Evolutionary conservation across 805 yeast genomes (phyloP).

Genomic region (Cyberlindnera mississippiensis): DNA sequence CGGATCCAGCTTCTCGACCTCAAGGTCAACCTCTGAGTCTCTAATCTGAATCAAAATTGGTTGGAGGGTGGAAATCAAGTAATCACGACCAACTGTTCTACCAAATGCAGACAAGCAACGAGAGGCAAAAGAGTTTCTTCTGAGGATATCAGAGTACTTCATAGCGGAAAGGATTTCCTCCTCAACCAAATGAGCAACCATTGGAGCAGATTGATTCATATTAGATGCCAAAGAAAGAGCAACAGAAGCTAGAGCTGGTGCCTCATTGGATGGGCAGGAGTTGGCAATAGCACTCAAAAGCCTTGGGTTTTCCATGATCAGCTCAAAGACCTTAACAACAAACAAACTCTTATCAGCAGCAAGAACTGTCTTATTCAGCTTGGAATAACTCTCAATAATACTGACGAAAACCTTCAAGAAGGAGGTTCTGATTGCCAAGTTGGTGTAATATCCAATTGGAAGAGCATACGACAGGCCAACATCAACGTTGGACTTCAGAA

Average conservation of each 20-base stretch:
- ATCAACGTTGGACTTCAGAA: slow-evolving; percentile 69
- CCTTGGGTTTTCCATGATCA: slow-evolving; percentile 35
- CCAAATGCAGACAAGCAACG: slow-evolving; percentile 70
- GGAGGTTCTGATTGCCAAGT: slow-evolving; percentile 60
- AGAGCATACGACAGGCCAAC: slow-evolving; percentile 73
- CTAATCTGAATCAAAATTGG: slow-evolving; percentile 55
- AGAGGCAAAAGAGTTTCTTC: slow-evolving; percentile 82
- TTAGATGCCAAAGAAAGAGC: slow-evolving; percentile 51
- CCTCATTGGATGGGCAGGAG: slow-evolving; percentile 63
- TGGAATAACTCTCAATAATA: slow-evolving; percentile 40
- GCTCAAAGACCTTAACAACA: slow-evolving; percentile 27
- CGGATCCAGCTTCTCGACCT: slow-evolving; percentile 50
- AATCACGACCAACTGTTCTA: slow-evolving; percentile 58
- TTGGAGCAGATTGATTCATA: slow-evolving; percentile 37
- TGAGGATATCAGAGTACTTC: slow-evolving; percentile 66
- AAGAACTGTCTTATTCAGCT: slow-evolving; percentile 18
- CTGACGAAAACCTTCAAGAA: slow-evolving; percentile 76
- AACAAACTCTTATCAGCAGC: slow-evolving; percentile 27
- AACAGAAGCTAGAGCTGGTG: slow-evolving; percentile 66
- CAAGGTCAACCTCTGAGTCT: slow-evolving; percentile 50
- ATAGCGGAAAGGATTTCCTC: slow-evolving; percentile 60
- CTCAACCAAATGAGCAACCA: slow-evolving; percentile 51
- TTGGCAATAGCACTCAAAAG: slow-evolving; percentile 51
- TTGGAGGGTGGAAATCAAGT: slow-evolving; percentile 47
- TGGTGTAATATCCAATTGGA: slow-evolving; percentile 74